Evolutionary conservation across 768 basidiomycete species (phyloP).

Genomic region (Omphalotus guepiniiformis): DNA sequence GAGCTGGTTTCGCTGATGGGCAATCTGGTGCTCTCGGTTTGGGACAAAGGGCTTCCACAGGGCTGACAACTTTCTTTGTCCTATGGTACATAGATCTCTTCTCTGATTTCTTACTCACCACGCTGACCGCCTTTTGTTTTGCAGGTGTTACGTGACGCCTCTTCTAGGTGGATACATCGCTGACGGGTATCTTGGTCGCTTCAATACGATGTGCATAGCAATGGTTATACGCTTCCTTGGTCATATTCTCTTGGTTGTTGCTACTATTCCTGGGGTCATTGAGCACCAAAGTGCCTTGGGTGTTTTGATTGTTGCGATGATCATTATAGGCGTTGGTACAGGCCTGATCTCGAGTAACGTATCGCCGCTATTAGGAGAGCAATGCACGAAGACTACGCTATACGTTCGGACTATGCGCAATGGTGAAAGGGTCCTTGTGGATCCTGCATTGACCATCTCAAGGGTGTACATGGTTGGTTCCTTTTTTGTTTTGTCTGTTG

Average conservation of each 20-base stretch:
- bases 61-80: constrained; percentile 64
- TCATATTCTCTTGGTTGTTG: constrained; percentile 59
- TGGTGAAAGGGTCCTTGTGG: constrained; percentile 73
- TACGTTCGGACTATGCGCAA: background rate
- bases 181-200: constrained; percentile 69
- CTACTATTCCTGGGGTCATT: constrained; percentile 63
- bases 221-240: constrained; percentile 57
- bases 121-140: too few relatives aligned
- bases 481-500: background rate
- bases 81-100: constrained; percentile 46
- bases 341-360: constrained; percentile 77
- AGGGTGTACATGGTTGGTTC: constrained; percentile 68
- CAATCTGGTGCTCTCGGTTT: constrained; percentile 65
- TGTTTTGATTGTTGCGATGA: constrained; percentile 52
- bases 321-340: constrained; percentile 59
- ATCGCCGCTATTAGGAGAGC: constrained; percentile 75
- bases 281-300: constrained; percentile 40
- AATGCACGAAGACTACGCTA: constrained; percentile 49
- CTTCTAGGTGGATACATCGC: constrained; percentile 70
- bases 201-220: constrained; percentile 67
- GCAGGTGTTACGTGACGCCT: constrained; percentile 62
- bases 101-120: constrained; percentile 5
- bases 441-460: constrained; percentile 62
- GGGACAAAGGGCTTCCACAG: constrained; percentile 70
- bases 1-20: constrained; percentile 47